Percentiles rank a stretch among this genome's conserved stretches.
Conservation (phyloP, 805 yeast genomes). For the Myxozyma udenii region DNA sequence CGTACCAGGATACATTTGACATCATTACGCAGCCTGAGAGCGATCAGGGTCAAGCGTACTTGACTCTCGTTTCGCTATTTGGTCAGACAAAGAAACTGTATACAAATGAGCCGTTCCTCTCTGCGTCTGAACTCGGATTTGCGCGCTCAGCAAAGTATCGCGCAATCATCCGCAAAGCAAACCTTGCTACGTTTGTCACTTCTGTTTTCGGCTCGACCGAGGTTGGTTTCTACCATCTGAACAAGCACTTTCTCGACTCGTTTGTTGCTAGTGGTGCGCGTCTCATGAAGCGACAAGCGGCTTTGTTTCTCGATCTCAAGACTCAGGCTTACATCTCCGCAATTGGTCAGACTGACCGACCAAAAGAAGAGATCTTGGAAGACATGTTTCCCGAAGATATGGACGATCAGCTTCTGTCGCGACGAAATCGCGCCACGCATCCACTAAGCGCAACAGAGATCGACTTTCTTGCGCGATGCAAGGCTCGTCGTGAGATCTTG, state of each 20-base stretch:
- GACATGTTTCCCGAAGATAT: constrained; percentile 71
- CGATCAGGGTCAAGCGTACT: constrained; percentile 58
- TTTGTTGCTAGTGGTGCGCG: constrained; percentile 73
- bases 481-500: constrained; percentile 56
- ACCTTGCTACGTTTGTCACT: constrained; percentile 81
- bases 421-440: constrained; percentile 35
- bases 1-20: constrained; percentile 71
- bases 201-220: constrained; percentile 82
- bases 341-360: constrained; percentile 56
- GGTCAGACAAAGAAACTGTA: constrained; percentile 73
- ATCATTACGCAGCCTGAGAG: constrained; percentile 64
- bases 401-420: constrained; percentile 43
- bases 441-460: constrained; percentile 67
- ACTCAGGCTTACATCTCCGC: constrained; percentile 95
- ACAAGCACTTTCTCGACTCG: constrained; percentile 78
- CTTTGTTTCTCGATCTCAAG: constrained; percentile 74
- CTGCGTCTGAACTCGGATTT: constrained; percentile 54
- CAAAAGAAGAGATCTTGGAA: constrained; percentile 64
- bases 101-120: constrained; percentile 66
- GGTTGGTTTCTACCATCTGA: constrained; percentile 81
- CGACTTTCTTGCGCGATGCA: constrained; percentile 75
- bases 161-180: constrained; percentile 73
- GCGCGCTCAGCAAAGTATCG: constrained; percentile 39
- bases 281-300: constrained; percentile 73
- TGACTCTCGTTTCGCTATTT: constrained; percentile 68